These are phyloP conservation scores for Sporothrix sp. DNA, from an alignment of 2,329 filamentous ascomycete species.

Conservation along the genomic window DNA sequence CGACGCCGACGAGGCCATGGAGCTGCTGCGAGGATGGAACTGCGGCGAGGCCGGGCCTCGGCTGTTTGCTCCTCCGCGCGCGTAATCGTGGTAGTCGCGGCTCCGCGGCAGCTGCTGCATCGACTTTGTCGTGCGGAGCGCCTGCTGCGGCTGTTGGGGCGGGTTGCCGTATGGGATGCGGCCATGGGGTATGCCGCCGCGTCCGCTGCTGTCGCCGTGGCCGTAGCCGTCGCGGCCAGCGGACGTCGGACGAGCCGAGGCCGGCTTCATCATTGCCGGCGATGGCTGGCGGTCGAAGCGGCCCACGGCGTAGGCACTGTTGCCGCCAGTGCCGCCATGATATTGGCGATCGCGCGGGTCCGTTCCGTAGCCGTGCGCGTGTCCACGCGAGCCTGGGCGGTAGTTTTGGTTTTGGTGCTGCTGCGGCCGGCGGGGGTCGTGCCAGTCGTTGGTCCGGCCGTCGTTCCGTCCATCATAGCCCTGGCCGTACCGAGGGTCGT, in stretches of 20 bases:
- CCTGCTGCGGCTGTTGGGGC: not conserved
- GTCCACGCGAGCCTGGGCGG: not conserved
- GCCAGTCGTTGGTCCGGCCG: not conserved
- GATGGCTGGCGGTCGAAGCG: not conserved
- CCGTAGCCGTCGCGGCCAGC: not conserved
- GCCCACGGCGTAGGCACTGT: not conserved
- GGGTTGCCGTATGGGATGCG: conserved; percentile 6
- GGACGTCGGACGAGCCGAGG: not conserved
- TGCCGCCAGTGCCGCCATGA: not conserved
- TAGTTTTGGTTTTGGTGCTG: not conserved
- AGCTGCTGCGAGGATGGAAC: conserved; percentile 2
- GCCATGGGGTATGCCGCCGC: too few species aligned
- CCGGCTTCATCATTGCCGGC: not conserved
- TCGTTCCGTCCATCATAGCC: not conserved
- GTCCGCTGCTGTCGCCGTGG: too few species aligned
- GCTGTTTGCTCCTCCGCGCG: too few species aligned
- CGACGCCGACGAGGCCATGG: not conserved
- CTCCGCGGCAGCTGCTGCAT: conserved; percentile 12
- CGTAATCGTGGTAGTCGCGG: not conserved
- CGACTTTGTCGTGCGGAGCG: conserved; percentile 1
- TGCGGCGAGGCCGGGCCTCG: not conserved
- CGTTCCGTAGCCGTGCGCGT: not conserved
- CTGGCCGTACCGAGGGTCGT: not conserved
- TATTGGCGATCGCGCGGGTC: conserved; percentile 1
- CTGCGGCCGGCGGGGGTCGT: not conserved